A percentile compares a stretch with the other conserved stretches of the same genome.
These are phyloP conservation scores for Roridomyces roridus DNA, from an alignment of 768 basidiomycete genomes.

Conservation along the genomic window DNA sequence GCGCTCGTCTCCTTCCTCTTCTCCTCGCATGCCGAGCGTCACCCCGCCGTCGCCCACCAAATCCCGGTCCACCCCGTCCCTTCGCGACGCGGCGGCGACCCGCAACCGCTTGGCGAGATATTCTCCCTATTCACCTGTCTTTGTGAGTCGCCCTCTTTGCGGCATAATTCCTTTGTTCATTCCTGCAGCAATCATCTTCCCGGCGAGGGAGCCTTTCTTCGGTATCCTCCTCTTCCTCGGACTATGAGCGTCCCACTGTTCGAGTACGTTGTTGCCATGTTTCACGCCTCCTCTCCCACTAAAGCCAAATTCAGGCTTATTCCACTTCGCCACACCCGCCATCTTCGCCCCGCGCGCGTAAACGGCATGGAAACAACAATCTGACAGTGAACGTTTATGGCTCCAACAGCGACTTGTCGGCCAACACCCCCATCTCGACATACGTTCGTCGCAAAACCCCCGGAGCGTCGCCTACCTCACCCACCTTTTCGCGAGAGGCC, in stretches of 20 bases:
- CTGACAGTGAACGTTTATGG: constrained; percentile 55
- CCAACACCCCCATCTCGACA: constrained; percentile 78
- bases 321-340: constrained; percentile 44
- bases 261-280: constrained; percentile 35
- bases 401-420: constrained; percentile 57
- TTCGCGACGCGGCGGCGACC: constrained; percentile 43
- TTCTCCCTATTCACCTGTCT: constrained; percentile 53
- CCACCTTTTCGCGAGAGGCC: constrained; percentile 60
- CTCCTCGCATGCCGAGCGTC: constrained; percentile 42
- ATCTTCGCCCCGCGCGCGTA: constrained; percentile 49
- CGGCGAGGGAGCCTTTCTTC: constrained; percentile 57
- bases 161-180: constrained; percentile 9
- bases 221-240: constrained; percentile 43
- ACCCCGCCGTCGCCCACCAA: constrained; percentile 42
- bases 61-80: constrained; percentile 51
- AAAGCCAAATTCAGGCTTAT: constrained; percentile 35
- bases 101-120: constrained; percentile 49
- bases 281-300: constrained; percentile 2
- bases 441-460: constrained; percentile 84
- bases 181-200: constrained; percentile 41
- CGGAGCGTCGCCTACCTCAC: constrained; percentile 71
- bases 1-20: constrained; percentile 50
- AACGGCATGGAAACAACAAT: constrained; percentile 52
- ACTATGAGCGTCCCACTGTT: constrained; percentile 44
- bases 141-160: constrained; percentile 37